A percentile compares a stretch with the other conserved stretches of the same genome.
These are phyloP conservation scores for Trichoderma harzianum DNA, from an alignment of 2,329 filamentous ascomycete species.

Conservation along the genomic window DNA sequence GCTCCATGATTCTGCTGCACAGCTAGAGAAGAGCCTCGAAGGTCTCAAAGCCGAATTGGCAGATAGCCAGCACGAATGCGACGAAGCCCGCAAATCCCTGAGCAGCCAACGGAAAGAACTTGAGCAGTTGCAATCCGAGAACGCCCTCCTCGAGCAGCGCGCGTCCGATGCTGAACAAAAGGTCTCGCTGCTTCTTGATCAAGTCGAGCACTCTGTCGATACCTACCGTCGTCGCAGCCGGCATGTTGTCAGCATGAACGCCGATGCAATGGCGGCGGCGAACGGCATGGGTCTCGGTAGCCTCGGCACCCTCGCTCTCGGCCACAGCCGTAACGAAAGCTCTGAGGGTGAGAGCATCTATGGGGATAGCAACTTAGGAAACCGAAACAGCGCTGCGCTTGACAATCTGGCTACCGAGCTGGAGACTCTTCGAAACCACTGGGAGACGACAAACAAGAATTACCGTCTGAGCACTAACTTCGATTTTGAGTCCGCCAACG, in stretches of 20 bases:
- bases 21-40: conserved; percentile 69
- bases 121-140: conserved; percentile 79
- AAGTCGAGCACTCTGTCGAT: conserved; percentile 90
- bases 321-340: conserved; percentile 53
- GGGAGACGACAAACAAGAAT: conserved; percentile 94
- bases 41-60: conserved; percentile 68
- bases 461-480: conserved; percentile 88
- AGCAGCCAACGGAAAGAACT: conserved; percentile 62
- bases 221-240: conserved; percentile 82
- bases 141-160: conserved; percentile 73
- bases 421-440: conserved; percentile 83
- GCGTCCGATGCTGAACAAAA: conserved; percentile 89
- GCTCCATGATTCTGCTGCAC: conserved; percentile 60
- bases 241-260: conserved; percentile 51
- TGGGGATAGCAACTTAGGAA: conserved; percentile 48
- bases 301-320: conserved; percentile 22
- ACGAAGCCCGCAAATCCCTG: conserved; percentile 58
- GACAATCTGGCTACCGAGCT: conserved; percentile 91
- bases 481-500: conserved; percentile 65
- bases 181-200: conserved; percentile 87
- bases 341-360: conserved; percentile 63
- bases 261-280: conserved; percentile 36
- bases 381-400: conserved; percentile 64
- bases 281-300: conserved; percentile 37
- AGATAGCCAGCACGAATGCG: conserved; percentile 64